These are phyloP conservation scores for Thecaphora frezii DNA, from an alignment of 1,284 basidiomycete genomes.

Conservation along the genomic window DNA sequence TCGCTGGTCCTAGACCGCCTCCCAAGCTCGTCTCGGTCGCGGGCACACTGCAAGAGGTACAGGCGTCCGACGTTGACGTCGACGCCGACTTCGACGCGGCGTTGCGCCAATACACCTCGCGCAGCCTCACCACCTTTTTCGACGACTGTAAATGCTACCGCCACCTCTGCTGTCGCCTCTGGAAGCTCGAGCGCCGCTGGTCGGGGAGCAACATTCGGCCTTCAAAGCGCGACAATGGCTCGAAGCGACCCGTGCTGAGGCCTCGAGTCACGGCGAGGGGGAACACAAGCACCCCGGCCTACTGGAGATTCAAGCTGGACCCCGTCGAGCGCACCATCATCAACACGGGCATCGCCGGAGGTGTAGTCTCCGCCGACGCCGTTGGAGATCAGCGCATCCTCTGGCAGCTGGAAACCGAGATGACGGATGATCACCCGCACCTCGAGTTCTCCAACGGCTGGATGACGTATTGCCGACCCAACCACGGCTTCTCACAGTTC, in stretches of 20 bases:
- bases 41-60: slow-evolving; percentile 11
- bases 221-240: too few species aligned
- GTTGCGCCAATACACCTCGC: slow-evolving; percentile 13
- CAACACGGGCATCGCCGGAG: slow-evolving; percentile 16
- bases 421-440: slow-evolving; percentile 33
- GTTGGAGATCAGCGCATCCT: slow-evolving; percentile 21
- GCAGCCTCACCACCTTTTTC: slow-evolving; percentile 21
- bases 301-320: slow-evolving; percentile 50
- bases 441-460: slow-evolving; percentile 47
- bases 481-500: slow-evolving; percentile 36
- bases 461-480: slow-evolving; percentile 43
- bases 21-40: slow-evolving; percentile 9
- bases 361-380: slow-evolving; percentile 15
- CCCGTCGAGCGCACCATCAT: slow-evolving; percentile 41
- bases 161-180: slow-evolving; percentile 20
- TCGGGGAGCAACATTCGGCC: not conserved
- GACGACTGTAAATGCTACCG: slow-evolving; percentile 18
- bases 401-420: slow-evolving; percentile 28
- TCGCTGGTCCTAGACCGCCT: slow-evolving; percentile 9
- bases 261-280: too few species aligned
- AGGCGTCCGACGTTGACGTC: slow-evolving; percentile 1
- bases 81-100: too few species aligned
- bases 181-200: slow-evolving; percentile 29
- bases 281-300: slow-evolving; percentile 3
- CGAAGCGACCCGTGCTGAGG: slow-evolving; percentile 3